These are phyloP conservation scores for Zygosaccharomyces lentus DNA, from an alignment of 805 yeast species.

Conservation along the genomic window DNA sequence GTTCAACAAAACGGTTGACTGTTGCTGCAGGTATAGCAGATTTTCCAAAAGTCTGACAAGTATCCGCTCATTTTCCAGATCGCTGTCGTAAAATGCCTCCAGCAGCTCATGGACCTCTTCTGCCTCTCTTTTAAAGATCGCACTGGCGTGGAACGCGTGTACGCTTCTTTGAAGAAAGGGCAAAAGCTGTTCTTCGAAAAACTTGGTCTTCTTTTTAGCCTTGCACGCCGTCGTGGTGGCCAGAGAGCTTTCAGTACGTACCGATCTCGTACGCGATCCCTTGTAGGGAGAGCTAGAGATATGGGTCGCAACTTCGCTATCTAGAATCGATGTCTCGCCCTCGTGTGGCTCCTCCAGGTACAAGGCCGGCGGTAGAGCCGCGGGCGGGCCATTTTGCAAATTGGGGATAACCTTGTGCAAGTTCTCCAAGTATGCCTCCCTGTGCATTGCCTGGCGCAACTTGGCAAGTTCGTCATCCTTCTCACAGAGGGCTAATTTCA, in stretches of 20 bases:
- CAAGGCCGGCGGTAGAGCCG: background rate
- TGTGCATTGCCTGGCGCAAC: constrained; percentile 9
- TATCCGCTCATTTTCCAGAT: constrained; percentile 11
- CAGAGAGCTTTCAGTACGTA: constrained; percentile 20
- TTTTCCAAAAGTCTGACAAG: constrained; percentile 20
- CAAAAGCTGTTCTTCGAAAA: constrained; percentile 19
- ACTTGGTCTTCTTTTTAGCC: constrained; percentile 14
- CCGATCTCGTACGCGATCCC: constrained; percentile 13
- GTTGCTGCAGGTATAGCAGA: constrained; percentile 20
- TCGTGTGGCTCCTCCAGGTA: constrained; percentile 1
- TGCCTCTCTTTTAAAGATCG: constrained; percentile 22
- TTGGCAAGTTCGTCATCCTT: constrained; percentile 19
- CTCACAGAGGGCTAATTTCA: constrained; percentile 22
- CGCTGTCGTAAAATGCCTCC: constrained; percentile 12
- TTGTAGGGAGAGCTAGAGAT: constrained; percentile 24
- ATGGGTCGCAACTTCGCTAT: constrained; percentile 16
- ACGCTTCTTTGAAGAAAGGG: constrained; percentile 24
- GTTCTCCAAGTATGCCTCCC: constrained; percentile 7
- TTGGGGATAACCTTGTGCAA: constrained; percentile 5
- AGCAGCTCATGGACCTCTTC: constrained; percentile 13
- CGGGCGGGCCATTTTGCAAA: constrained; percentile 1
- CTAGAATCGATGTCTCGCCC: constrained; percentile 3
- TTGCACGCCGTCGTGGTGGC: constrained; percentile 21
- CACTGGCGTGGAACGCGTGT: constrained; percentile 19
- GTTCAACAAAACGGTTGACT: constrained; percentile 24